A percentile compares a stretch with the other conserved stretches of the same genome.
These are phyloP conservation scores for Clavispora fructus DNA, from an alignment of 805 yeast genomes.

Conservation along the genomic window DNA sequence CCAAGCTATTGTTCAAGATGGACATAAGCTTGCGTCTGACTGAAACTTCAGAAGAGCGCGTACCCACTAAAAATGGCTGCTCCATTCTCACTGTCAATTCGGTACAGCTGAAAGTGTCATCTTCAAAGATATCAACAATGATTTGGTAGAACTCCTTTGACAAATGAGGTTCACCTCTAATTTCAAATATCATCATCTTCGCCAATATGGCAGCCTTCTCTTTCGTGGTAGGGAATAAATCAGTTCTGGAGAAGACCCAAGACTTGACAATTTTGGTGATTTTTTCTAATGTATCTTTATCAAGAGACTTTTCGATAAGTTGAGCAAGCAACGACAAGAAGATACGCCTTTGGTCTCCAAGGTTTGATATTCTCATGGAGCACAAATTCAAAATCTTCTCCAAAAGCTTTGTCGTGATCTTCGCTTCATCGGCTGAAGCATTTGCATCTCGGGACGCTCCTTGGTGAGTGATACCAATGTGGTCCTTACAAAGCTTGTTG, in stretches of 20 bases:
- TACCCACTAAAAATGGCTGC: slow-evolving; percentile 93
- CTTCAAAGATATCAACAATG: slow-evolving; percentile 82
- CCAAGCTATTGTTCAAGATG: slow-evolving; percentile 73
- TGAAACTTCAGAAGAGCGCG: slow-evolving; percentile 69
- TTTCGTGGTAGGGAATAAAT: slow-evolving; percentile 87
- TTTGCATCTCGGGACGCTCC: slow-evolving; percentile 28
- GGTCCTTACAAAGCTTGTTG: slow-evolving; percentile 85
- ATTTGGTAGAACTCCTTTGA: slow-evolving; percentile 80
- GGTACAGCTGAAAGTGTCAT: slow-evolving; percentile 68
- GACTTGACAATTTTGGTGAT: slow-evolving; percentile 73
- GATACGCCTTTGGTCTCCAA: slow-evolving; percentile 91
- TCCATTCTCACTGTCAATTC: slow-evolving; percentile 94
- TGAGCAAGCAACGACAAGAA: slow-evolving; percentile 84
- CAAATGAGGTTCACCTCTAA: slow-evolving; percentile 74
- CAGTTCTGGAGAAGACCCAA: slow-evolving; percentile 85
- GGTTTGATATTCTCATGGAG: slow-evolving; percentile 72
- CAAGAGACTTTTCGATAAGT: slow-evolving; percentile 81
- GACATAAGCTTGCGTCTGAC: slow-evolving; percentile 75
- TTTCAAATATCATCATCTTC: slow-evolving; percentile 90
- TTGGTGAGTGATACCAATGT: slow-evolving; percentile 58
- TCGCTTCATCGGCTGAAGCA: slow-evolving; percentile 63
- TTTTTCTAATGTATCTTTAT: slow-evolving; percentile 65
- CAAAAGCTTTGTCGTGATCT: slow-evolving; percentile 69
- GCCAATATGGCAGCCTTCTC: slow-evolving; percentile 92
- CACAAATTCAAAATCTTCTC: slow-evolving; percentile 74